Base-by-base conservation (phyloP, 1,284 basidiomycete genomes). In the Sanghuangporus weigelae region DNA sequence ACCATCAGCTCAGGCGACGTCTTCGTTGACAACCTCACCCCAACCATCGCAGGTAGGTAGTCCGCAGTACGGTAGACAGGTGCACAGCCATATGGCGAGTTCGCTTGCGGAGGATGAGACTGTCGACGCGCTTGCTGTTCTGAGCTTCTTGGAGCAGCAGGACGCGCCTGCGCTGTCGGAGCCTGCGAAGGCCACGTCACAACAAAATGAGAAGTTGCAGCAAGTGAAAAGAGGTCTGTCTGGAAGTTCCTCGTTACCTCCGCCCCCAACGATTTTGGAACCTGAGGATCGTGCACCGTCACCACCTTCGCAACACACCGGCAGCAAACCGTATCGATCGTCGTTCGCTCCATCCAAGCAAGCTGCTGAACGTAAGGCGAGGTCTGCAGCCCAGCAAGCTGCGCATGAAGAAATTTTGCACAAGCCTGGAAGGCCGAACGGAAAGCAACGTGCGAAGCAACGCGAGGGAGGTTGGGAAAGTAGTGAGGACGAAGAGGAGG, bases 331-430 rank as follows among this genome's bases (percentile, higher is more conserved):
- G 68, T 86, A 81, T 71, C 83, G 84, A 55, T 94, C 92, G 0
- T 94, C 93, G 2, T 96, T 96, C 70, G 90, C 92, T 0, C 89
- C 88, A 0, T 91, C 90, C 14, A 89, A 84, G 71, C 84, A 88
- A 67, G 93, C 92, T 23, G 84, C 85, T 23, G 87, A 96, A 71
- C 83, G 94, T 59, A 91, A 92, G 69, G 89, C 90, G 11, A 91
- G 89, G 73, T 81, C 83, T 12, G 87, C 94, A 71, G 91, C 90
- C 21, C 89, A 93, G 69, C 87, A 92, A 70, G 89, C 87, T 49
- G 89, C 89, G 0, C 82, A 87, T 54, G 82, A 91, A 44, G 89
- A 86, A 36, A 92, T 89, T 21, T 83, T 81, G 57, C 84, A 86
- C 65, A 82, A 83, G 66, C 92, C 92, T 42, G 91, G 92, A 42